Conservation (phyloP, 2,329 filamentous ascomycete species). For the Decorospora gaudefroyi region DNA sequence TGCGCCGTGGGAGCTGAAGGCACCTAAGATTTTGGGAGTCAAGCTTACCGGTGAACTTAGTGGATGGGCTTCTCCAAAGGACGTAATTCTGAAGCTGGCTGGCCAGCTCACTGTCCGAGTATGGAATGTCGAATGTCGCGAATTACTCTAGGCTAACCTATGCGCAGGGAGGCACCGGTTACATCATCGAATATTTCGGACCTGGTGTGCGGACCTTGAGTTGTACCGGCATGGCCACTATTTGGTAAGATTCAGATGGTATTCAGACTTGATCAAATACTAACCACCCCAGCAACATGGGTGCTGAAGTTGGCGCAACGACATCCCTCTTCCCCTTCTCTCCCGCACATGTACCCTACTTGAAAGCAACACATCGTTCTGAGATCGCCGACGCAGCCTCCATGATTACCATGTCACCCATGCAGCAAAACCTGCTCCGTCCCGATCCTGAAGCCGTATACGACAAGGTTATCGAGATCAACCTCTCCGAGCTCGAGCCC, state of each 20-base stretch:
- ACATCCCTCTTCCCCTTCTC: slow-evolving; percentile 96
- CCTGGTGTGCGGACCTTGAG: slow-evolving; percentile 87
- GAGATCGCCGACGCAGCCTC: slow-evolving; percentile 70
- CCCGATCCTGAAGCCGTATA: slow-evolving; percentile 84
- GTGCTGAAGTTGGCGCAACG: slow-evolving; percentile 89
- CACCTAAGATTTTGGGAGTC: slow-evolving; percentile 86
- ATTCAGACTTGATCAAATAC: background rate
- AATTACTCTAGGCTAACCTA: slow-evolving; percentile 18
- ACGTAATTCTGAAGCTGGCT: slow-evolving; percentile 88
- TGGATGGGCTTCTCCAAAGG: slow-evolving; percentile 94
- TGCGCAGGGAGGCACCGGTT: slow-evolving; percentile 80
- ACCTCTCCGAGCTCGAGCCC: slow-evolving; percentile 87
- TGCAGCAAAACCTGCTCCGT: slow-evolving; percentile 67
- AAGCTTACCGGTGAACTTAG: slow-evolving; percentile 79
- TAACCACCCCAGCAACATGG: slow-evolving; percentile 42
- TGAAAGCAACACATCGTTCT: slow-evolving; percentile 78
- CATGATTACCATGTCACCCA: slow-evolving; percentile 61
- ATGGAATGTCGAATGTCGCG: slow-evolving; percentile 21
- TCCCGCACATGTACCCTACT: slow-evolving; percentile 78
- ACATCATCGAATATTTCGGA: slow-evolving; percentile 91
- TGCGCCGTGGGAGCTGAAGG: slow-evolving; percentile 96
- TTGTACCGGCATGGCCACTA: slow-evolving; percentile 90
- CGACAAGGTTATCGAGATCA: slow-evolving; percentile 86
- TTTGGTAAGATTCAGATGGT: slow-evolving; percentile 52
- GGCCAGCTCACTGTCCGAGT: slow-evolving; percentile 83